These are phyloP conservation scores for Heritiera littoralis DNA, from an alignment of 345 rosid species.

Conservation along the genomic window DNA sequence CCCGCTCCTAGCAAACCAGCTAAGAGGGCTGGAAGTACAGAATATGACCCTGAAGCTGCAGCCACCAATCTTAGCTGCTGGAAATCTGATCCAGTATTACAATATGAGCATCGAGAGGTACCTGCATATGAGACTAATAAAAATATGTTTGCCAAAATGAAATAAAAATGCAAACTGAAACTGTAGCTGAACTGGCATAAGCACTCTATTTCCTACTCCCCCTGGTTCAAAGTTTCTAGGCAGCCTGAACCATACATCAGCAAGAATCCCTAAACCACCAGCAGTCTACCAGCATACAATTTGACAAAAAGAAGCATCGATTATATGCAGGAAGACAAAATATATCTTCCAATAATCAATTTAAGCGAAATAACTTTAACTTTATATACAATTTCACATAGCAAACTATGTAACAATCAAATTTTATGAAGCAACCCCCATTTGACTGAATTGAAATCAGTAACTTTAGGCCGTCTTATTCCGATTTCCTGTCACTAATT, in stretches of 20 bases:
- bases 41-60: slow-evolving; percentile 15
- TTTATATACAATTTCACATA: not conserved
- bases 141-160: not conserved
- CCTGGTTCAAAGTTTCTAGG: not conserved
- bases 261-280: not conserved
- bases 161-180: not conserved
- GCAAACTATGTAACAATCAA: not conserved
- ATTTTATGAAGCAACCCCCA: not conserved
- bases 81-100: slow-evolving; percentile 27
- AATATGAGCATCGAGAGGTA: slow-evolving; percentile 24
- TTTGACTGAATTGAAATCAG: not conserved
- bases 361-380: not conserved
- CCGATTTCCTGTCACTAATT: not conserved
- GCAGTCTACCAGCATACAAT: not conserved
- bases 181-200: not conserved
- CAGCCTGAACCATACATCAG: not conserved
- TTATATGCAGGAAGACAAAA: not conserved
- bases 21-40: slow-evolving; percentile 46
- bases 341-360: not conserved
- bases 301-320: not conserved
- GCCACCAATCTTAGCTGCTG: slow-evolving; percentile 15
- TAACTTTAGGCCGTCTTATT: not conserved
- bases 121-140: slow-evolving; percentile 30
- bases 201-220: not conserved
- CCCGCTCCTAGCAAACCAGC: slow-evolving; percentile 61